These are phyloP conservation scores for Coemansia sp. DNA, from an alignment of 192 early-diverging fungal genomes.

Conservation along the genomic window DNA sequence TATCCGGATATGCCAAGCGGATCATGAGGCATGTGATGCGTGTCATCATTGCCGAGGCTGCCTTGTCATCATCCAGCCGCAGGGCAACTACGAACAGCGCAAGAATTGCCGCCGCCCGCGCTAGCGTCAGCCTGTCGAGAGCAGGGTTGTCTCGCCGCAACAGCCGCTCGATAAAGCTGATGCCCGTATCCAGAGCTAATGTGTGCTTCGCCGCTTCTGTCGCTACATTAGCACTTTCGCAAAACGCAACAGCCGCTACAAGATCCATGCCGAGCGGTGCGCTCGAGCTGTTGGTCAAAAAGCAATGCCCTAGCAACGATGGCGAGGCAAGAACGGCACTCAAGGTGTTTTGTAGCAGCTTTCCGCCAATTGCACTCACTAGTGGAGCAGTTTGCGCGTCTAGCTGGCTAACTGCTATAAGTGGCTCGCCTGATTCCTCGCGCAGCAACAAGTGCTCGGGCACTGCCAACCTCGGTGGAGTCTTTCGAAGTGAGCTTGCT, in stretches of 20 bases:
- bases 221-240: not conserved
- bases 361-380: slow-evolving; percentile 22
- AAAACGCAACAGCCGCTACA: slow-evolving; percentile 19
- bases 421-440: slow-evolving; percentile 15
- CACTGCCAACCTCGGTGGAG: not conserved
- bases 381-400: slow-evolving; percentile 26
- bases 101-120: slow-evolving; percentile 19
- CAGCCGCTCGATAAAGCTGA: not conserved
- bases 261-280: slow-evolving; percentile 23
- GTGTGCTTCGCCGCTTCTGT: not conserved
- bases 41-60: slow-evolving; percentile 1
- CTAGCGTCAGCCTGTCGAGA: not conserved
- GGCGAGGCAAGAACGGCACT: slow-evolving; percentile 23
- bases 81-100: slow-evolving; percentile 11
- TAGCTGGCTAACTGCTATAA: slow-evolving; percentile 25
- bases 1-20: slow-evolving; percentile 1
- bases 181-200: not conserved
- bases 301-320: slow-evolving; percentile 21
- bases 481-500: not conserved
- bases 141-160: not conserved
- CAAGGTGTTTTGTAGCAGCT: slow-evolving; percentile 30
- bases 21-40: slow-evolving; percentile 14
- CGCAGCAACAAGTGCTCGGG: not conserved
- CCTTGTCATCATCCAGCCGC: not conserved
- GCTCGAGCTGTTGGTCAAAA: not conserved